A percentile compares a stretch with the other conserved stretches of the same genome.
These are phyloP conservation scores for Chaetomium tenue DNA, from an alignment of 495 filamentous ascomycete genomes.

Conservation along the genomic window DNA sequence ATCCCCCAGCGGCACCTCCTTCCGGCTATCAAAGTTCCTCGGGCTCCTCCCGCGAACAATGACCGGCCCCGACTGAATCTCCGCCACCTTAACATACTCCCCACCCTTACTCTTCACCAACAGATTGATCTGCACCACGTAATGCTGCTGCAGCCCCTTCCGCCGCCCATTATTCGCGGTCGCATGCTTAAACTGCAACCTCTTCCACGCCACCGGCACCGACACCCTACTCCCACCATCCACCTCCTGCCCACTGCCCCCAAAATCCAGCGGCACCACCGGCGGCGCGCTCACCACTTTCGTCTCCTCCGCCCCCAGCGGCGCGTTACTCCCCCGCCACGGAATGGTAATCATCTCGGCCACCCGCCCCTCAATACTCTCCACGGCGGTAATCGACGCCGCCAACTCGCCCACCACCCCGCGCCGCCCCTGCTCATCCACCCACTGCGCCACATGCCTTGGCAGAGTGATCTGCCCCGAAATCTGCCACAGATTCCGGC, in stretches of 20 bases:
- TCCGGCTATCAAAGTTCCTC: conserved; percentile 65
- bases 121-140: conserved; percentile 63
- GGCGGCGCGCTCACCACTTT: conserved; percentile 52
- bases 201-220: conserved; percentile 83
- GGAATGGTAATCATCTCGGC: conserved; percentile 92
- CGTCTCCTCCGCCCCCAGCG: conserved; percentile 49
- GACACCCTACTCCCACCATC: conserved; percentile 70
- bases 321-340: conserved; percentile 76
- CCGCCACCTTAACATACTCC: conserved; percentile 57
- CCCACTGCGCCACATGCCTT: conserved; percentile 65
- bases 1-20: conserved; percentile 60
- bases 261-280: conserved; percentile 68
- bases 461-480: conserved; percentile 78
- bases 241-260: conserved; percentile 60
- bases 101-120: conserved; percentile 59
- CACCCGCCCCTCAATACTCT: conserved; percentile 82
- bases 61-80: conserved; percentile 63
- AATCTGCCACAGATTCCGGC: conserved; percentile 86
- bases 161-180: conserved; percentile 80
- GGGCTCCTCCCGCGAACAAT: conserved; percentile 68
- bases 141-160: conserved; percentile 70
- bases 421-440: conserved; percentile 75
- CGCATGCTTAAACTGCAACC: conserved; percentile 87
- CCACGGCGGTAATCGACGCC: conserved; percentile 78
- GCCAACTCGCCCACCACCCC: conserved; percentile 72